A percentile compares a stretch with the other conserved stretches of the same genome.
Conservation (phyloP, 495 filamentous ascomycete genomes). For the Cercophora scortea region DNA sequence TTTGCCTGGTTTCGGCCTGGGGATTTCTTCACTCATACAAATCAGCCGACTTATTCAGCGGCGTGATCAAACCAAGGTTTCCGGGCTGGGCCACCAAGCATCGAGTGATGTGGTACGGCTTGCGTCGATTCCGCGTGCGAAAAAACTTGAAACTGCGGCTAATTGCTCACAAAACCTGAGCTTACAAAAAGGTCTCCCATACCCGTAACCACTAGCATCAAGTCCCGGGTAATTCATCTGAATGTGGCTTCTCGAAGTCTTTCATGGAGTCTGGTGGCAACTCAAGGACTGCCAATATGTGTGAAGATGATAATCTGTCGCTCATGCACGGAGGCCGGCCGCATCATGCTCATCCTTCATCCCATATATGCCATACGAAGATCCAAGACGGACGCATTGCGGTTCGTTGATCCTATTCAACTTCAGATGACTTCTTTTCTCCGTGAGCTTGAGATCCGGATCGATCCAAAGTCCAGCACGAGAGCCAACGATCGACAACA, state of each 20-base stretch:
- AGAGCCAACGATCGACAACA: not conserved
- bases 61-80: not conserved
- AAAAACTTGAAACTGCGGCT: slow-evolving; percentile 30
- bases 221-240: slow-evolving; percentile 21
- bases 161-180: slow-evolving; percentile 23
- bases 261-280: slow-evolving; percentile 11
- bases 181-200: not conserved
- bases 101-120: slow-evolving; percentile 15
- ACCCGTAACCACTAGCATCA: slow-evolving; percentile 11
- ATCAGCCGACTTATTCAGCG: too few relatives aligned
- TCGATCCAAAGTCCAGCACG: too few relatives aligned
- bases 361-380: slow-evolving; percentile 11
- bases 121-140: slow-evolving; percentile 13
- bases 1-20: too few relatives aligned
- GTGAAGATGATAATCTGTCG: slow-evolving; percentile 9
- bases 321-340: slow-evolving; percentile 10
- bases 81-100: slow-evolving; percentile 17
- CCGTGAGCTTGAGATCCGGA: too few relatives aligned
- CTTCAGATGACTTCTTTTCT: too few relatives aligned
- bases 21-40: too few relatives aligned
- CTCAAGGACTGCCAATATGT: slow-evolving; percentile 10
- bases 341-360: slow-evolving; percentile 9
- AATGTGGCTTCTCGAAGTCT: slow-evolving; percentile 25
- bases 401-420: slow-evolving; percentile 8
- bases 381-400: slow-evolving; percentile 12